Base-by-base conservation (phyloP, 345 rosid species). In the Aethionema arabicum region DNA sequence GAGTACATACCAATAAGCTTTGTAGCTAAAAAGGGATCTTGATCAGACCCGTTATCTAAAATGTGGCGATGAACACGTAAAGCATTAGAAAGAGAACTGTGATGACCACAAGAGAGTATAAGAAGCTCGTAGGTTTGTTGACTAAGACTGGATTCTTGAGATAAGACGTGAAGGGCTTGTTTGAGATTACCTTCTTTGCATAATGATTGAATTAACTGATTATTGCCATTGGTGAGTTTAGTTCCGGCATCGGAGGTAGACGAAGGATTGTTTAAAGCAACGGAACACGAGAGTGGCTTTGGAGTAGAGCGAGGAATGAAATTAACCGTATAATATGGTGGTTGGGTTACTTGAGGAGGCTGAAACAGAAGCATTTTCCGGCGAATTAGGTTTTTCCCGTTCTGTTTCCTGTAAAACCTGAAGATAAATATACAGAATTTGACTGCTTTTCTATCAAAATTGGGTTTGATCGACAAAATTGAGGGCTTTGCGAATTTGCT, bases 21-120 rank as follows among this genome's bases (percentile, higher is more conserved):
- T 35, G 98, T 92, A 6, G 84, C 96, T 88, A 92, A 72, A 77
- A 88, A 92, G 8, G 96, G 90, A 38, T 92, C 98, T 70, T 86
- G 89, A 65, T 76, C 98, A 27, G 76, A 89, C 74, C 98, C 96
- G 76, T 79, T 83, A 29, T 76, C 73, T 4, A 61, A 36, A 11
- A 92, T 79, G 60, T 85, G 95, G 31, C 76, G 70, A 39, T 92
- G 93, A 65, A 92, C 85, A 14, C 65, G 53, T 59, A 58, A 66
- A 45, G 83, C 98, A 44, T 82, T 81, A 44, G 83, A 60, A 51
- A 85, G 74, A 13, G 95, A 85, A 45, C 77, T 81, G 0, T 80
- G 75, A 65, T 65, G 70, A 65, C 77, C 58, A 74, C 96, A 88
- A 10, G 87, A 74, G 61, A 81, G 91, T 67, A 92, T 77, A 27